A percentile compares a stretch with the other conserved stretches of the same genome.
These are phyloP conservation scores for Phytophthora foliorum DNA, from an alignment of 352 stramenopile genomes.

Conservation along the genomic window DNA sequence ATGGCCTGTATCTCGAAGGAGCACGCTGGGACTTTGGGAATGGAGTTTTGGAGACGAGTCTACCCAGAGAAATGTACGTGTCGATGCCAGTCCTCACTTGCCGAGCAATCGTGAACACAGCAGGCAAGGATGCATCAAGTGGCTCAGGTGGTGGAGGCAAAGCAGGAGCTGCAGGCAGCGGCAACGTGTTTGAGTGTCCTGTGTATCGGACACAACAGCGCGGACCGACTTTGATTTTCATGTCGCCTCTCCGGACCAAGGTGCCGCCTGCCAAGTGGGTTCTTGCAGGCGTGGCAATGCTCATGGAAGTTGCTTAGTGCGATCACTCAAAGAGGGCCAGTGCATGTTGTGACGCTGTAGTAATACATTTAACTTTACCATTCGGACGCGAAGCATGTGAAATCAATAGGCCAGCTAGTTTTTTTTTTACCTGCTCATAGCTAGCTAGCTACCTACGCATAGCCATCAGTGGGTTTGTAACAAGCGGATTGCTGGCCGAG, in stretches of 20 bases:
- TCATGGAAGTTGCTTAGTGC: conserved; percentile 88
- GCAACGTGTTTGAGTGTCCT: conserved; percentile 84
- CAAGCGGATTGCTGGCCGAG: conserved; percentile 63
- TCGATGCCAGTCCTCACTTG: conserved; percentile 93
- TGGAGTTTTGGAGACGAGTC: conserved; percentile 81
- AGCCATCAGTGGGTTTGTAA: conserved; percentile 58
- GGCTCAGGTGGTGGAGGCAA: conserved; percentile 24
- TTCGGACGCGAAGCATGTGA: background rate
- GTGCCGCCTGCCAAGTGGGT: conserved; percentile 91
- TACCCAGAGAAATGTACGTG: conserved; percentile 93
- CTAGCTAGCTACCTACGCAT: conserved; percentile 28
- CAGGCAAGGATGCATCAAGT: conserved; percentile 46
- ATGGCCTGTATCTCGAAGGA: conserved; percentile 92
- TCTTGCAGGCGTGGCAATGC: conserved; percentile 88
- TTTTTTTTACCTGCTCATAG: no score
- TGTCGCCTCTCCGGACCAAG: conserved; percentile 90
- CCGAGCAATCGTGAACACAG: conserved; percentile 66
- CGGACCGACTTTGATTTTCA: conserved; percentile 92
- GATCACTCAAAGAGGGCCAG: no score
- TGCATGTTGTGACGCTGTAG: background rate
- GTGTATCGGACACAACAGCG: conserved; percentile 94
- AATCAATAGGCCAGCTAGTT: no score
- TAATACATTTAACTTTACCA: background rate
- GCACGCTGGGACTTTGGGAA: conserved; percentile 89
- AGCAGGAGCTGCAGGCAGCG: conserved; percentile 8